Evolutionary conservation across 139 green algal species (phyloP).

Genomic region (Coelastrella sp.): DNA sequence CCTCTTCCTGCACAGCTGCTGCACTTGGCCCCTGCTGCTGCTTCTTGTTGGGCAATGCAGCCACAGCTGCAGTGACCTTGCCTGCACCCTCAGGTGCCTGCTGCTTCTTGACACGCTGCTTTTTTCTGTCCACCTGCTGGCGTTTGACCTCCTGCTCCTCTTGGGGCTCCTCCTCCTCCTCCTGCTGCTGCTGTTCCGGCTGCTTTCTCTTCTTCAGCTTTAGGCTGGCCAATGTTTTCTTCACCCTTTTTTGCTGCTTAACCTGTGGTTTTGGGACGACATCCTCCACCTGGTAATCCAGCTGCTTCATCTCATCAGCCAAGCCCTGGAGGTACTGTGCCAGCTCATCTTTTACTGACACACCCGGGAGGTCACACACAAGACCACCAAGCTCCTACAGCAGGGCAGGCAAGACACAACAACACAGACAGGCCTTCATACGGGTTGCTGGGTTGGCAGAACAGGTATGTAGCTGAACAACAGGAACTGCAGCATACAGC

Average conservation of each 20-base stretch:
- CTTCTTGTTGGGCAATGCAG: not conserved
- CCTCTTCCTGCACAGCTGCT: not conserved
- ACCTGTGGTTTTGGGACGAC: not conserved
- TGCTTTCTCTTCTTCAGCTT: not conserved
- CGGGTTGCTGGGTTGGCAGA: not conserved
- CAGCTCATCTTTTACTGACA: not conserved
- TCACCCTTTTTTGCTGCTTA: not conserved
- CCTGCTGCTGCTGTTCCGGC: not conserved
- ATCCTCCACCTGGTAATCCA: constrained; percentile 23
- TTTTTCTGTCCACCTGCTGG: not conserved
- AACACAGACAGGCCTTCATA: not conserved
- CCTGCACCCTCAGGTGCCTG: not conserved
- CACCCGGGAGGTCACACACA: not conserved
- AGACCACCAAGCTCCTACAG: constrained; percentile 17
- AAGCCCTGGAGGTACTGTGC: constrained; percentile 5
- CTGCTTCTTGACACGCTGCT: not conserved
- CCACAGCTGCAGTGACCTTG: not conserved
- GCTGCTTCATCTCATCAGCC: constrained; percentile 9
- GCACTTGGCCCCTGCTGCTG: not conserved
- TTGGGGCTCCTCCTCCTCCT: not conserved
- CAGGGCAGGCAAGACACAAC: not conserved
- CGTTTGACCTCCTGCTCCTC: not conserved
- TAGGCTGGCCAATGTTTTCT: not conserved
- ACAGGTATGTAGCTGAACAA: not conserved
- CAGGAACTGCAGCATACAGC: not conserved